These are phyloP conservation scores for Solanum etuberosum DNA, from an alignment of 257 asterid genomes.

Conservation along the genomic window DNA sequence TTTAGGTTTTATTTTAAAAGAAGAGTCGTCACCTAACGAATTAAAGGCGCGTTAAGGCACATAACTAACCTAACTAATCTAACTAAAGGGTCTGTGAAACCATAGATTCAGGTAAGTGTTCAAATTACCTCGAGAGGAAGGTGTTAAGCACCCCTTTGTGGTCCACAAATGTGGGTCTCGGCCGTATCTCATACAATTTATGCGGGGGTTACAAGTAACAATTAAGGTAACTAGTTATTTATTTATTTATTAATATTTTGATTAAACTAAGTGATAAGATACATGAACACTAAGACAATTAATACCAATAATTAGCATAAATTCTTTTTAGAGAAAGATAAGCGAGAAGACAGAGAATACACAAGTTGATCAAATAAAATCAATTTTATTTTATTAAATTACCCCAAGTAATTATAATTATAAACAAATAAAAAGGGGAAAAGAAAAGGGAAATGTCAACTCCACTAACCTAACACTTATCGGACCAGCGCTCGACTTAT, in stretches of 20 bases:
- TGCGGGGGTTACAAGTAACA: neutral
- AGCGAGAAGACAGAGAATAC: no score
- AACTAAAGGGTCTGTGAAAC: neutral
- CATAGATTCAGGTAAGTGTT: neutral
- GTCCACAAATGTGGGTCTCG: neutral
- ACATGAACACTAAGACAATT: neutral
- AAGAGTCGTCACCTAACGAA: neutral
- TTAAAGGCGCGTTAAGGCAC: neutral
- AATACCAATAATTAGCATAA: neutral
- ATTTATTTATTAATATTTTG: no score
- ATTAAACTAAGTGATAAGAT: neutral
- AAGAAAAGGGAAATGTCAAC: no score
- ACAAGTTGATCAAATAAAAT: no score
- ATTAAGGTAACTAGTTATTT: neutral
- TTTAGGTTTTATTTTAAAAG: neutral
- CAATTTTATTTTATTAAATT: no score
- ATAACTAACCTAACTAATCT: neutral
- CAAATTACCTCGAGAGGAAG: neutral
- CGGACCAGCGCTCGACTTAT: no score
- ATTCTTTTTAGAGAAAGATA: no score
- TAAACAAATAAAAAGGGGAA: no score
- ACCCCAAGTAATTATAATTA: no score
- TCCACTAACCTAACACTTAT: no score
- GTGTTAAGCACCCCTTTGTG: neutral
- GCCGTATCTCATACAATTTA: no score